These are phyloP conservation scores for Choricystis sp. DNA, from an alignment of 139 green algal species.

Conservation along the genomic window DNA sequence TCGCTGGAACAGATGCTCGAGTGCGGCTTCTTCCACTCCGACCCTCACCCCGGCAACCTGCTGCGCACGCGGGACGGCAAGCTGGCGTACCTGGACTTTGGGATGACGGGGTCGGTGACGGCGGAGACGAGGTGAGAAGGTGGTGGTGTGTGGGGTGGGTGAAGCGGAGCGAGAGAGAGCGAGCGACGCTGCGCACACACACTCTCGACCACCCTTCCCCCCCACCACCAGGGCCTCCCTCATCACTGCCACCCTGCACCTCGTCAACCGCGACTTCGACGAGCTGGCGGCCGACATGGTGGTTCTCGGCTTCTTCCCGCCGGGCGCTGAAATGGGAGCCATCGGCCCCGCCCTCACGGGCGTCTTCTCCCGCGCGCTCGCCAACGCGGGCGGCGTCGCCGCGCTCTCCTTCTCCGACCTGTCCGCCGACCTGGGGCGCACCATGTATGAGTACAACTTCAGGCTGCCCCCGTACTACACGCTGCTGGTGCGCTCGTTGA, in stretches of 20 bases:
- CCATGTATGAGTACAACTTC: constrained; percentile 77
- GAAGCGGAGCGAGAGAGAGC: neutral
- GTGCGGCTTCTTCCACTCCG: constrained; percentile 33
- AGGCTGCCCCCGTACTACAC: constrained; percentile 77
- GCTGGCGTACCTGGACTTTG: constrained; percentile 64
- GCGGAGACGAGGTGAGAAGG: constrained; percentile 12
- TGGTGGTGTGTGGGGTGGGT: neutral
- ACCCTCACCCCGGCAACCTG: constrained; percentile 63
- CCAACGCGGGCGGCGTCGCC: constrained; percentile 43
- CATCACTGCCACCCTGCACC: constrained; percentile 68
- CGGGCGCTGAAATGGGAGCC: constrained; percentile 24
- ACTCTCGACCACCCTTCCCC: neutral
- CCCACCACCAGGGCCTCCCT: constrained; percentile 10
- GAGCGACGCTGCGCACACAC: neutral
- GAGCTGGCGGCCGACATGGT: constrained; percentile 63
- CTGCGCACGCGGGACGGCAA: constrained; percentile 21
- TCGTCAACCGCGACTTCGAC: constrained; percentile 59
- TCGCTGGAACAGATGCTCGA: constrained; percentile 60
- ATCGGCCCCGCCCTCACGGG: constrained; percentile 56
- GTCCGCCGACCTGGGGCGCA: constrained; percentile 41
- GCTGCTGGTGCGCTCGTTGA: constrained; percentile 64
- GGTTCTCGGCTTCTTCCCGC: constrained; percentile 59
- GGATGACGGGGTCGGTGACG: constrained; percentile 63
- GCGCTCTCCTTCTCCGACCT: constrained; percentile 63
- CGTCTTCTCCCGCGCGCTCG: constrained; percentile 61